Evolutionary conservation across 345 rosid genomes (phyloP).

Genomic region (Reutealis trisperma): DNA sequence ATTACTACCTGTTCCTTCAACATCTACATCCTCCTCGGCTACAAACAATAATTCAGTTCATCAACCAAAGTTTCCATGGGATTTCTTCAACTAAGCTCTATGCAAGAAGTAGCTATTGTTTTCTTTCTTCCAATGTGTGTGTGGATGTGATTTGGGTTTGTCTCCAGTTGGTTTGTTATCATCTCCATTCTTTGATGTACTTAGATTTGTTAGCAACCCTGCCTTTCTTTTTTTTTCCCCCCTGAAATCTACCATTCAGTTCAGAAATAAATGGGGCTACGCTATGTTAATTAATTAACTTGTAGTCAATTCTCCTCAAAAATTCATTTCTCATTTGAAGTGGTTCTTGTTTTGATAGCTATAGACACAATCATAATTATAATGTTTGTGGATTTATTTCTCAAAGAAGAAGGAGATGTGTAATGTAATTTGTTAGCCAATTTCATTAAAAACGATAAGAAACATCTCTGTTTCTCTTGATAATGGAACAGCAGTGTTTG

Average conservation of each 20-base stretch:
- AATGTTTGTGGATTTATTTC: too few species aligned
- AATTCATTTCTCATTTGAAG: constrained; percentile 27
- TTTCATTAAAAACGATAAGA: not conserved
- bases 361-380: not conserved
- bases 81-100: constrained; percentile 64
- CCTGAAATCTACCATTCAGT: constrained; percentile 18
- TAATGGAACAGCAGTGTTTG: constrained; percentile 16
- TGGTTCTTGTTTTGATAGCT: constrained; percentile 19
- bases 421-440: not conserved
- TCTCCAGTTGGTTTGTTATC: constrained; percentile 43
- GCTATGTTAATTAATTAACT: constrained; percentile 29
- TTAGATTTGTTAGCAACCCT: constrained; percentile 56
- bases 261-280: constrained; percentile 59
- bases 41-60: constrained; percentile 36
- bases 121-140: constrained; percentile 33
- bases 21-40: constrained; percentile 14
- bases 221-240: not conserved
- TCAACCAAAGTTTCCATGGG: constrained; percentile 85
- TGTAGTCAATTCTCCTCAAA: constrained; percentile 12
- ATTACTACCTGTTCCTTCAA: constrained; percentile 38
- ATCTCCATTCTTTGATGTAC: constrained; percentile 83
- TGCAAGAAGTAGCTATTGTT: constrained; percentile 2
- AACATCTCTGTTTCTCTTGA: not conserved
- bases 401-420: constrained; percentile 16
- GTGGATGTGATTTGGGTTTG: constrained; percentile 58